Evolutionary conservation across 768 basidiomycete species (phyloP), one percentile per base, ranked within the genome.

Genomic region (Termitomyces sp.): DNA sequence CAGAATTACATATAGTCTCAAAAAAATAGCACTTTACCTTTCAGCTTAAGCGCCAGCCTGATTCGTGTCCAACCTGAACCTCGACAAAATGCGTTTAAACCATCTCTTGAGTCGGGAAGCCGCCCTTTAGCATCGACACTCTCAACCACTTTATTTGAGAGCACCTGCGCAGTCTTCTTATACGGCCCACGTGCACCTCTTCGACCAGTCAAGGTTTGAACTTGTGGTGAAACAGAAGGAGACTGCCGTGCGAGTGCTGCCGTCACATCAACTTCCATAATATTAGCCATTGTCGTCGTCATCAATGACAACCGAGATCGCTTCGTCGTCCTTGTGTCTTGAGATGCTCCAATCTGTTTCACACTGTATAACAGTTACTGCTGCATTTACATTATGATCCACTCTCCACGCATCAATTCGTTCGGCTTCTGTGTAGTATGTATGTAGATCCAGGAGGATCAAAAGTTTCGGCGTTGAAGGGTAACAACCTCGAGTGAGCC

Each of bases 271-370:
- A 78, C 62, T 16, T 82, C 80, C 71, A 80, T 79, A 7, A 57
- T 26, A 10, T 56, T 64, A n/a, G 24, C 70, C 68, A 6, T 76
- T 75, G 2, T 77, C 76, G 34, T 77, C 76, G 8, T 74, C 72
- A 40, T 79, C 78, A 24, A 78, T 66, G 42, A 75, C 72, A 36
- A 76, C 68, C 13, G 71, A 63, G 1, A 64, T 66, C 4, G 73
- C 73, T 42, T 81, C 81, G 57, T 83, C 87, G 40, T 88, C 89
- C 36, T 80, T 82, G 64, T 89, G 89, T 9, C 88, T 75, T 53
- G 92, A 89, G 57, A 91, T 87, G 63, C 88, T 91, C 89, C 89
- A 91, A 67, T 91, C 87, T 1, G 87, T 84, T 72, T 91, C 89
- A 67, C 86, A 88, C 56, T 91, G 89, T 57, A 91, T 89, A 42